A percentile compares a stretch with the other conserved stretches of the same genome.
Evolutionary conservation across 225 moss, liverwort and hornwort genomes (phyloP).

Genomic region (Pleurozium schreberi): DNA sequence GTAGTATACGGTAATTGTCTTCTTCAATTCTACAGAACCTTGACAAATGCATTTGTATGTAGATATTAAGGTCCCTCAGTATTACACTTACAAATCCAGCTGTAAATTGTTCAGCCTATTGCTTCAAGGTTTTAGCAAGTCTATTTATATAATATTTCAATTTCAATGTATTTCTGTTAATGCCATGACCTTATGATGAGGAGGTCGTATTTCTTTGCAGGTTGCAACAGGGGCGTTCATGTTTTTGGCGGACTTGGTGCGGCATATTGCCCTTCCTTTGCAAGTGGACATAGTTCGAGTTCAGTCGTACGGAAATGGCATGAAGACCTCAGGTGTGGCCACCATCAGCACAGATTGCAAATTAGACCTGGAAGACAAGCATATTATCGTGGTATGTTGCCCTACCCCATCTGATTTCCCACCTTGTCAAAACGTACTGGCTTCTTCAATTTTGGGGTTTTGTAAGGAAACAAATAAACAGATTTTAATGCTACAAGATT

Average conservation of each 20-base stretch:
- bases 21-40: not conserved
- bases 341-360: slow-evolving; percentile 55
- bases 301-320: slow-evolving; percentile 44
- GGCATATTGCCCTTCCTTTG: slow-evolving; percentile 28
- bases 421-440: not conserved
- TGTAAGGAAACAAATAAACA: not conserved
- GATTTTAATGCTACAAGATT: not conserved
- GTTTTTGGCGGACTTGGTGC: slow-evolving; percentile 66
- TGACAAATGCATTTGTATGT: not conserved
- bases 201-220: slow-evolving; percentile 17
- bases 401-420: not conserved
- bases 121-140: not conserved
- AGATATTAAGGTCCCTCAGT: not conserved
- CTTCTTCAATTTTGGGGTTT: not conserved
- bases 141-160: not conserved
- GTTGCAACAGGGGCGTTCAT: slow-evolving; percentile 78
- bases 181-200: not conserved
- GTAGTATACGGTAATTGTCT: not conserved
- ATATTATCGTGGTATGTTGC: slow-evolving; percentile 35
- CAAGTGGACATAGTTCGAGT: slow-evolving; percentile 68
- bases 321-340: slow-evolving; percentile 51
- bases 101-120: not conserved
- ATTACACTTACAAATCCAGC: not conserved
- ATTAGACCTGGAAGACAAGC: slow-evolving; percentile 56
- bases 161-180: not conserved